A percentile compares a stretch with the other conserved stretches of the same genome.
Conservation (phyloP, 202 grass and related monocot genomes). For the Setaria viridis region DNA sequence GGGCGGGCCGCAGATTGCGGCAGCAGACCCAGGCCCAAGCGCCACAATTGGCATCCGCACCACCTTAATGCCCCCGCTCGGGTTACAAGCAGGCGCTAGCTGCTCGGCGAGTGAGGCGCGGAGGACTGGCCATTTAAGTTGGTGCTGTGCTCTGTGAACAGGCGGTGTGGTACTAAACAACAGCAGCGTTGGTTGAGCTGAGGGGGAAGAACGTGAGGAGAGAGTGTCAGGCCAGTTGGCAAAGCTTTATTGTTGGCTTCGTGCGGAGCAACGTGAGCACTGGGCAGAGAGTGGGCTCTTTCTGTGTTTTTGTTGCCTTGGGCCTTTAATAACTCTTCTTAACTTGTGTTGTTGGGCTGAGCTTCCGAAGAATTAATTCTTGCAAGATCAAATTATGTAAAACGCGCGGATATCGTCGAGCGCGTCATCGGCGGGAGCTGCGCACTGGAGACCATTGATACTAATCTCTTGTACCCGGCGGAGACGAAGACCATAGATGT, state of each 20-base stretch:
- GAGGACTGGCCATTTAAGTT: not conserved
- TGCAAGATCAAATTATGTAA: too few relatives aligned
- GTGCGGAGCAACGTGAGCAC: not conserved
- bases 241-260: not conserved
- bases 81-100: slow-evolving; percentile 51
- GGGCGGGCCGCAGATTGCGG: too few relatives aligned
- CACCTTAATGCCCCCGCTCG: slow-evolving; percentile 49
- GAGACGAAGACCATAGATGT: not conserved
- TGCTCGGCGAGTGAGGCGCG: not conserved
- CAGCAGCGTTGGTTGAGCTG: too few relatives aligned
- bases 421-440: too few relatives aligned
- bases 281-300: not conserved
- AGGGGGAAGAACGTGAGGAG: too few relatives aligned
- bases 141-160: fast-evolving
- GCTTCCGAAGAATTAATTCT: too few relatives aligned
- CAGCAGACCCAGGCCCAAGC: too few relatives aligned
- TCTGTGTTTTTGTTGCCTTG: too few relatives aligned
- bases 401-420: too few relatives aligned
- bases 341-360: too few relatives aligned
- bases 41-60: too few relatives aligned
- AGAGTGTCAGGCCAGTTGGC: not conserved
- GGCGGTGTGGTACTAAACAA: slow-evolving; percentile 23
- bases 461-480: not conserved
- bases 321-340: too few relatives aligned
- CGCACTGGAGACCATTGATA: not conserved